A percentile compares a stretch with the other conserved stretches of the same genome.
Conservation (phyloP, 495 filamentous ascomycete species). For the Penicillium daleae region DNA sequence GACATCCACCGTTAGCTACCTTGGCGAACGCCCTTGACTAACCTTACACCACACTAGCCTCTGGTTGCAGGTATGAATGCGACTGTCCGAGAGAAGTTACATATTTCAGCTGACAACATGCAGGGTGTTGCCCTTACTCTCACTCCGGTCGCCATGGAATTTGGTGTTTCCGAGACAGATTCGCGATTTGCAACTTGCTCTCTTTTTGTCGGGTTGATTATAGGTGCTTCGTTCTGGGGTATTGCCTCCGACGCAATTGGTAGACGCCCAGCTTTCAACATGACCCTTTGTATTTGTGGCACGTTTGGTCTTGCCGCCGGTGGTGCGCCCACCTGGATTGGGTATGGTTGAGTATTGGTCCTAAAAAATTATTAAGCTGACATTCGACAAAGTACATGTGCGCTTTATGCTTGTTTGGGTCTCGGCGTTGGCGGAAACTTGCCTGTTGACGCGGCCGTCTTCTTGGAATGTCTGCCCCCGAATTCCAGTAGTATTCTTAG, state of each 20-base stretch:
- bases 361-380: slow-evolving; percentile 2
- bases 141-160: slow-evolving; percentile 45
- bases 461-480: slow-evolving; percentile 57
- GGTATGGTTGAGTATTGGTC: slow-evolving; percentile 17
- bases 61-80: slow-evolving; percentile 40
- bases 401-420: slow-evolving; percentile 47
- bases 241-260: slow-evolving; percentile 53
- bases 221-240: slow-evolving; percentile 57
- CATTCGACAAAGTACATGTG: slow-evolving; percentile 29
- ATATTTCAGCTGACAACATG: slow-evolving; percentile 13
- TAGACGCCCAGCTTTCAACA: slow-evolving; percentile 56
- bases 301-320: slow-evolving; percentile 52
- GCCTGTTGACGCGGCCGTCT: slow-evolving; percentile 51
- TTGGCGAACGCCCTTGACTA: slow-evolving; percentile 13
- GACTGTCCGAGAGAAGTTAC: neutral
- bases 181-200: slow-evolving; percentile 53
- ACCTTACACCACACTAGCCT: slow-evolving; percentile 33
- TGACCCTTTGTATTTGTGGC: slow-evolving; percentile 51
- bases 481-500: slow-evolving; percentile 51
- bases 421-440: slow-evolving; percentile 58
- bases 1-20: no score
- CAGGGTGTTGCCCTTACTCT: slow-evolving; percentile 54
- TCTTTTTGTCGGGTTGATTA: slow-evolving; percentile 49
- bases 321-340: slow-evolving; percentile 49
- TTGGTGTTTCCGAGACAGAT: slow-evolving; percentile 44